phyloP scores from a whole-genome alignment of 176 grass and related monocot genomes.

The Oryza coarctata region DNA sequence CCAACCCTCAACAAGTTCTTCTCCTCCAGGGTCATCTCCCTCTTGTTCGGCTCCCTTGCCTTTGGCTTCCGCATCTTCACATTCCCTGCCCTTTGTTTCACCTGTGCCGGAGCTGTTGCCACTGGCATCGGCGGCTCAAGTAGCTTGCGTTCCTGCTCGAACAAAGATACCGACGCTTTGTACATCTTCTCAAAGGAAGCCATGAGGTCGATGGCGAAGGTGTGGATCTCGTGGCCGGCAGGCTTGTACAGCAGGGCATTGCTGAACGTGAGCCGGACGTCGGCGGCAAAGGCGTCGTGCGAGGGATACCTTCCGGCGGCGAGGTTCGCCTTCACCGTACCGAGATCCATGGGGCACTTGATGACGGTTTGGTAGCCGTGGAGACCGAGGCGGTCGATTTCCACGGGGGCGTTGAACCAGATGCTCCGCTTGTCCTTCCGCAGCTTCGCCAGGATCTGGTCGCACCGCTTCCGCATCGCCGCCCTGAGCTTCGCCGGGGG shows the following conservation, averaged over 20 bases:
- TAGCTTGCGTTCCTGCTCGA: constrained; percentile 54
- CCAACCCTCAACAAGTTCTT: constrained; percentile 74
- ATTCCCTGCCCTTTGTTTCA: constrained; percentile 24
- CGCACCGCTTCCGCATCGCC: constrained; percentile 66
- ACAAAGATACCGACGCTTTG: constrained; percentile 31
- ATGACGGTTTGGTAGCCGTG: constrained; percentile 84
- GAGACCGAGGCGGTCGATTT: constrained; percentile 62
- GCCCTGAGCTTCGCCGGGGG: constrained; percentile 39
- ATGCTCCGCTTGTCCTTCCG: constrained; percentile 82
- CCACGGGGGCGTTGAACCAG: constrained; percentile 90
- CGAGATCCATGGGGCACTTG: constrained; percentile 85
- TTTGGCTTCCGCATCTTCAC: constrained; percentile 67
- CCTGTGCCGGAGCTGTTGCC: neutral
- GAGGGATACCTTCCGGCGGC: constrained; percentile 53
- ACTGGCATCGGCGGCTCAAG: constrained; percentile 6
- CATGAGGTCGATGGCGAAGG: constrained; percentile 67
- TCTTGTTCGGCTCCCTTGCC: constrained; percentile 78
- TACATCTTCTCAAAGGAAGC: constrained; percentile 60
- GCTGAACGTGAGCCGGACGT: constrained; percentile 76
- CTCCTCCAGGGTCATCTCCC: constrained; percentile 83
- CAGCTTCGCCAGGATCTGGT: constrained; percentile 68
- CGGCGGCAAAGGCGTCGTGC: constrained; percentile 58
- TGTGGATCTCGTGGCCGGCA: constrained; percentile 61
- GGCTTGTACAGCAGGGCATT: constrained; percentile 93
- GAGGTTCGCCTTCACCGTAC: constrained; percentile 60